Evolutionary conservation across 352 stramenopile species (phyloP).

Genomic region (Pythium apleroticum): DNA sequence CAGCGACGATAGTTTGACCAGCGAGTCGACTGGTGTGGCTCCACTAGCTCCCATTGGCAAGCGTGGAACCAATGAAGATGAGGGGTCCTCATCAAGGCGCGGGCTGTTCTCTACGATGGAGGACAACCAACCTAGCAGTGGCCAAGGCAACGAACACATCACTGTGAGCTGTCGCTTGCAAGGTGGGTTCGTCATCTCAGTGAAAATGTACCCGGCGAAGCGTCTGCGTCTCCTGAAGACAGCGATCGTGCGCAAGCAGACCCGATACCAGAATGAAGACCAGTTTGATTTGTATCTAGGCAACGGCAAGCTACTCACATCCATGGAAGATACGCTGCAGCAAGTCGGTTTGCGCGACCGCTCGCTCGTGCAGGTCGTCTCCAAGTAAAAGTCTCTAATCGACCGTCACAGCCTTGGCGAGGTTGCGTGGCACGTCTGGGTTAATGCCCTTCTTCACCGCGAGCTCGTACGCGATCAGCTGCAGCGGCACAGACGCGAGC

Average conservation of each 20-base stretch:
- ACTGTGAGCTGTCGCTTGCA: conserved; percentile 54
- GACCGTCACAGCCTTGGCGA: conserved; percentile 98
- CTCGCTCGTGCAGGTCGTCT: conserved; percentile 45
- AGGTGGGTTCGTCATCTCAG: conserved; percentile 48
- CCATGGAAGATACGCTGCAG: conserved; percentile 39
- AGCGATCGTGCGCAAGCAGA: conserved; percentile 39
- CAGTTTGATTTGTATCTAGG: conserved; percentile 56
- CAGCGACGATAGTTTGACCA: not conserved
- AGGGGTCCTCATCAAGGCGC: not conserved
- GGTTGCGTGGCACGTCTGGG: conserved; percentile 97
- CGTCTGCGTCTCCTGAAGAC: conserved; percentile 58
- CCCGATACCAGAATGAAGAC: conserved; percentile 43
- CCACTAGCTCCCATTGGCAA: not conserved
- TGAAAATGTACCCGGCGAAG: conserved; percentile 41
- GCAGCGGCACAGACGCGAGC: conserved; percentile 94
- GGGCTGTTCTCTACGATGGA: not conserved
- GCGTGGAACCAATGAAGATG: conserved; percentile 4
- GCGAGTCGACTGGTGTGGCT: not conserved
- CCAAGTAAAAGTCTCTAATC: conserved; percentile 77
- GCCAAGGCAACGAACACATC: conserved; percentile 28
- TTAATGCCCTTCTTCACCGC: conserved; percentile 96
- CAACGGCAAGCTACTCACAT: conserved; percentile 37
- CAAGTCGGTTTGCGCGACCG: conserved; percentile 39
- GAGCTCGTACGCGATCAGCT: conserved; percentile 98
- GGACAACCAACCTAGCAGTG: not conserved